These are phyloP conservation scores for Taiwanofungus camphoratus DNA, from an alignment of 1,284 basidiomycete genomes.

Conservation along the genomic window DNA sequence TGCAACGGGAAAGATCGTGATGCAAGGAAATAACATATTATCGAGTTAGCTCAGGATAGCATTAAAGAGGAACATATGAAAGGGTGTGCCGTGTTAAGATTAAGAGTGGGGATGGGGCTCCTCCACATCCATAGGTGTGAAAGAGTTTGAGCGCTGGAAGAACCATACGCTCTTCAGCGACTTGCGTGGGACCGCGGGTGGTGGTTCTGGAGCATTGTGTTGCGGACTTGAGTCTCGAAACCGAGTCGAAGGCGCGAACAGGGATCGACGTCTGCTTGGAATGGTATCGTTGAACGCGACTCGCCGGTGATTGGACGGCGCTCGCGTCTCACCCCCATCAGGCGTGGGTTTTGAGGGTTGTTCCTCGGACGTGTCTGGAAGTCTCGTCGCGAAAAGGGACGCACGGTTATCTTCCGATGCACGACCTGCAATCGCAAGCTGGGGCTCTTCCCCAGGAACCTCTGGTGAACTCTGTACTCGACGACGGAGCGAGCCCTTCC, in stretches of 20 bases:
- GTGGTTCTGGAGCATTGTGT: background rate
- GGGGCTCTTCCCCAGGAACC: slow-evolving; percentile 23
- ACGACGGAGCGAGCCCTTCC: slow-evolving; percentile 40
- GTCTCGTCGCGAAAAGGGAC: slow-evolving; percentile 3
- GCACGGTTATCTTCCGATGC: slow-evolving; percentile 11
- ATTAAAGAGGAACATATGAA: background rate
- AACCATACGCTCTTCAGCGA: slow-evolving; percentile 18
- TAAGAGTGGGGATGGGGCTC: background rate
- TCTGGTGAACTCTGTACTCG: slow-evolving; percentile 46
- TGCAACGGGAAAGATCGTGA: background rate
- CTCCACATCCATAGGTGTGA: slow-evolving; percentile 14
- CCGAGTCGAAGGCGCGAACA: slow-evolving; percentile 20
- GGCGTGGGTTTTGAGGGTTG: slow-evolving; percentile 1
- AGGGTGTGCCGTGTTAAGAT: background rate
- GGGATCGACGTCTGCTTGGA: slow-evolving; percentile 22
- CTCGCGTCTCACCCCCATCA: background rate
- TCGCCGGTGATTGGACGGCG: slow-evolving; percentile 6
- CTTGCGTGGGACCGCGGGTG: slow-evolving; percentile 9
- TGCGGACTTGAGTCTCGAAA: slow-evolving; percentile 10
- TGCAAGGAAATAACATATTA: background rate
- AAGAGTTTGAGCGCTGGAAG: slow-evolving; percentile 22
- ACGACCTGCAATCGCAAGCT: slow-evolving; percentile 12
- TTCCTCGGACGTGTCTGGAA: background rate
- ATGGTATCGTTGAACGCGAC: slow-evolving; percentile 12
- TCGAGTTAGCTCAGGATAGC: background rate